These are phyloP conservation scores for Steccherinum ochraceum DNA, from an alignment of 768 basidiomycete species.

Conservation along the genomic window DNA sequence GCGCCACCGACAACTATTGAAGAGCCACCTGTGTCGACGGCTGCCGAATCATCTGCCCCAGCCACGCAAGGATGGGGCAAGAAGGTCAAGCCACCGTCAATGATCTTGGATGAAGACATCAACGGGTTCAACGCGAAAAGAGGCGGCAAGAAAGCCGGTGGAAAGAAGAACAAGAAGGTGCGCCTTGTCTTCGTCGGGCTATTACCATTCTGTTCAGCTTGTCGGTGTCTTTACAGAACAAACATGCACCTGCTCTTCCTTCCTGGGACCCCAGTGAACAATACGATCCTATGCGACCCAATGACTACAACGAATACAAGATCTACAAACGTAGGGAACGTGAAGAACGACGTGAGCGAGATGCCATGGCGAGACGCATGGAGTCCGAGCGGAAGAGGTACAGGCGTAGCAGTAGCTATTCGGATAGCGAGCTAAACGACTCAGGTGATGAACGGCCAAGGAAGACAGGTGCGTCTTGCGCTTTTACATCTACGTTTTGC, in stretches of 20 bases:
- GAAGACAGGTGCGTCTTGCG: slow-evolving; percentile 56
- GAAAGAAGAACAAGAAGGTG: slow-evolving; percentile 61
- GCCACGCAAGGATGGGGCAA: slow-evolving; percentile 71
- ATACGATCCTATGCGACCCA: slow-evolving; percentile 80
- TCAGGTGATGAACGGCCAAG: slow-evolving; percentile 63
- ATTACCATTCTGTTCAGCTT: slow-evolving; percentile 6
- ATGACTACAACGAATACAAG: slow-evolving; percentile 88
- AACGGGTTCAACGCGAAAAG: slow-evolving; percentile 69
- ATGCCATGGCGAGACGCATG: slow-evolving; percentile 29
- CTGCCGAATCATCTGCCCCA: slow-evolving; percentile 23
- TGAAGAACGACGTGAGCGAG: slow-evolving; percentile 64
- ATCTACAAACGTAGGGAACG: slow-evolving; percentile 70
- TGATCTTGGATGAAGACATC: slow-evolving; percentile 85
- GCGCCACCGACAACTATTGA: slow-evolving; percentile 59
- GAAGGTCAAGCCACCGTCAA: slow-evolving; percentile 86
- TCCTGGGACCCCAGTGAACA: slow-evolving; percentile 76
- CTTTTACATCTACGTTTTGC: not conserved
- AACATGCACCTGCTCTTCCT: slow-evolving; percentile 42
- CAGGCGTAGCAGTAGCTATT: slow-evolving; percentile 47
- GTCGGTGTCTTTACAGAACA: slow-evolving; percentile 40
- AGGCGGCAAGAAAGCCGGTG: slow-evolving; percentile 51
- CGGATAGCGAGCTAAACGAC: slow-evolving; percentile 56
- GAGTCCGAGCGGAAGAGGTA: slow-evolving; percentile 48
- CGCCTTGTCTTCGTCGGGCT: too few species aligned
- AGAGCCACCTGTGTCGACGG: slow-evolving; percentile 25